Evolutionary conservation across 192 early-diverging fungal species (phyloP).

Genomic region (Gryganskiella cystojenkinii): DNA sequence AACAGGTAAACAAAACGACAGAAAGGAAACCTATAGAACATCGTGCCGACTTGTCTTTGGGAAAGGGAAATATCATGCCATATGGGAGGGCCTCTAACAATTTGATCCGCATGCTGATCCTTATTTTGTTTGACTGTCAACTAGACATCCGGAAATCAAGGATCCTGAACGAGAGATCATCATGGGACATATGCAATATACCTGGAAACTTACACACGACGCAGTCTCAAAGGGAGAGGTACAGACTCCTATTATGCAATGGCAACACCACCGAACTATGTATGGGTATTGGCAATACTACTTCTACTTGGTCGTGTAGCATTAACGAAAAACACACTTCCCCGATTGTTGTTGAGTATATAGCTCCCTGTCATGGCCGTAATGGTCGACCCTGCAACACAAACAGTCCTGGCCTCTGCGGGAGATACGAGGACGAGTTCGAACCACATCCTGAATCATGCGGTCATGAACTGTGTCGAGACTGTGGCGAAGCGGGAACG

Average conservation of each 20-base stretch:
- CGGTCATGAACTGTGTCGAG: slow-evolving; percentile 83
- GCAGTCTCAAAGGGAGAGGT: slow-evolving; percentile 54
- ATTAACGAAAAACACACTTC: too few relatives aligned
- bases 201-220: slow-evolving; percentile 24
- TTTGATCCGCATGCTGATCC: neutral
- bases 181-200: slow-evolving; percentile 45
- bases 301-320: too few relatives aligned
- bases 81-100: too few relatives aligned
- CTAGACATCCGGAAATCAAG: slow-evolving; percentile 53
- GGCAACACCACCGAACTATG: too few relatives aligned
- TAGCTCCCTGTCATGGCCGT: slow-evolving; percentile 57
- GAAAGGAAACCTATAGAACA: too few relatives aligned
- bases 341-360: too few relatives aligned
- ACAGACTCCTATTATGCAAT: too few relatives aligned
- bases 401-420: slow-evolving; percentile 58
- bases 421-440: slow-evolving; percentile 57
- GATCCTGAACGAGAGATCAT: slow-evolving; percentile 54
- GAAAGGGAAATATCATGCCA: too few relatives aligned
- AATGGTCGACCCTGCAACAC: slow-evolving; percentile 66
- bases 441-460: slow-evolving; percentile 79
- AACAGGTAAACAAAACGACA: slow-evolving; percentile 43
- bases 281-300: too few relatives aligned
- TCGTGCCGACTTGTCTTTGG: too few relatives aligned
- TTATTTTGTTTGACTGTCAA: neutral
- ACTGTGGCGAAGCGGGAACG: slow-evolving; percentile 68